These are phyloP conservation scores for Fusarium xylarioides DNA, from an alignment of 2,329 filamentous ascomycete species.

Conservation along the genomic window DNA sequence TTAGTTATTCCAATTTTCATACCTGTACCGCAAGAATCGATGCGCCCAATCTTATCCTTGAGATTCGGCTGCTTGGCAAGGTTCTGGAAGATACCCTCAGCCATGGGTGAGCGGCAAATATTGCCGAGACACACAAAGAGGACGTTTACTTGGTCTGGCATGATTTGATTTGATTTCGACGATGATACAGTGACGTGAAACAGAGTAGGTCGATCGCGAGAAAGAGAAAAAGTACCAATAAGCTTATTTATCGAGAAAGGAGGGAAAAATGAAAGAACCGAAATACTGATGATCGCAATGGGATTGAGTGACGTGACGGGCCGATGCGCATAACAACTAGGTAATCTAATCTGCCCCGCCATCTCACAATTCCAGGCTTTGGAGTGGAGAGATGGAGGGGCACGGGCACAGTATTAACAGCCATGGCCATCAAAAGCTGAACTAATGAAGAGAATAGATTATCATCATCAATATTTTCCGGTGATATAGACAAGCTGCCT, in stretches of 20 bases:
- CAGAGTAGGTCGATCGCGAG: background rate
- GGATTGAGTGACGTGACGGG: conserved; percentile 37
- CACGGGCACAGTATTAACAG: conserved; percentile 13
- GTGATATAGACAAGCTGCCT: conserved; percentile 21
- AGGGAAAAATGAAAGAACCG: conserved; percentile 21
- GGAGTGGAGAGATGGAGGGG: conserved; percentile 38
- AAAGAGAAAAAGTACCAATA: background rate
- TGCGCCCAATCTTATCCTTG: conserved; percentile 66
- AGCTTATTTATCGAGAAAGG: background rate
- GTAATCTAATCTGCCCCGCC: conserved; percentile 38
- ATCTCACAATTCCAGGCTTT: conserved; percentile 34
- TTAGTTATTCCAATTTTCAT: background rate
- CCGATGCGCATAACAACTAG: conserved; percentile 29
- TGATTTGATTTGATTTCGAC: conserved; percentile 45
- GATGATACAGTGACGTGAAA: background rate
- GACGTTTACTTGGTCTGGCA: conserved; percentile 68
- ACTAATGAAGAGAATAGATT: background rate
- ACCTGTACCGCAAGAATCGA: conserved; percentile 91
- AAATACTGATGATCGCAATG: conserved; percentile 34
- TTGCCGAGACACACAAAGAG: conserved; percentile 98
- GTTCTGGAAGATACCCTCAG: conserved; percentile 88
- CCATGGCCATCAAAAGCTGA: background rate
- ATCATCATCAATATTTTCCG: background rate
- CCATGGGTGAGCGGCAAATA: conserved; percentile 95
- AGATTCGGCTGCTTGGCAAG: conserved; percentile 70